A percentile compares a stretch with the other conserved stretches of the same genome.
These are phyloP conservation scores for Pascua sp. DNA, from an alignment of 1,284 basidiomycete species.

Conservation along the genomic window DNA sequence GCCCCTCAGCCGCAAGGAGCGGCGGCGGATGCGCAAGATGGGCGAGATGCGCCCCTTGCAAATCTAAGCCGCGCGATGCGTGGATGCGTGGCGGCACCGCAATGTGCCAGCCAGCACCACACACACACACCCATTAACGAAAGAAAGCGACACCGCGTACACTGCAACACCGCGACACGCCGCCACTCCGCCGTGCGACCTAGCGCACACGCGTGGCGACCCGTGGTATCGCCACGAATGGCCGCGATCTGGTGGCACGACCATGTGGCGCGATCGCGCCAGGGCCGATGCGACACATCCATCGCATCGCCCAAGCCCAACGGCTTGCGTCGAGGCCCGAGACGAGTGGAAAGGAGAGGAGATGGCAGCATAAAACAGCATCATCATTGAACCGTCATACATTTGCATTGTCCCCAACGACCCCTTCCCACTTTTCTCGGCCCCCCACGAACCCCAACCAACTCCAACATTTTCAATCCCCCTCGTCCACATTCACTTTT, in stretches of 20 bases:
- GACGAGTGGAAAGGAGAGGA: background rate
- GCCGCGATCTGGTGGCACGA: too few relatives aligned
- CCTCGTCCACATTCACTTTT: too few relatives aligned
- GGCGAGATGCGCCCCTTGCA: slow-evolving; percentile 13
- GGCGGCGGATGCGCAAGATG: slow-evolving; percentile 10
- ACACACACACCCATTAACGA: background rate
- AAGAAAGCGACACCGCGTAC: background rate
- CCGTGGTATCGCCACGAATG: too few relatives aligned
- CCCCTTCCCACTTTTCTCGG: too few relatives aligned
- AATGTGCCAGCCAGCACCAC: background rate
- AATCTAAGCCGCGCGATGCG: slow-evolving; percentile 10
- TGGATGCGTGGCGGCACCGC: background rate
- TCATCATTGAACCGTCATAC: background rate
- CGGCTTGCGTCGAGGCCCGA: background rate
- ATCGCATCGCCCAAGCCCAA: too few relatives aligned
- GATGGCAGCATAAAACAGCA: background rate
- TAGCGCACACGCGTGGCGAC: too few relatives aligned
- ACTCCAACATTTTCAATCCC: too few relatives aligned
- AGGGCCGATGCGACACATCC: too few relatives aligned
- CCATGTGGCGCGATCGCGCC: too few relatives aligned
- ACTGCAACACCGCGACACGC: background rate
- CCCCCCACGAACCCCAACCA: too few relatives aligned
- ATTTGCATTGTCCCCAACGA: background rate
- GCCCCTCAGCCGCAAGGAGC: slow-evolving; percentile 16
- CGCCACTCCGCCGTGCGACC: background rate